Percentiles rank a stretch among this genome's conserved stretches.
These are phyloP conservation scores for Stephania yunnanensis DNA, from an alignment of 164 flowering plant genomes.

Conservation along the genomic window DNA sequence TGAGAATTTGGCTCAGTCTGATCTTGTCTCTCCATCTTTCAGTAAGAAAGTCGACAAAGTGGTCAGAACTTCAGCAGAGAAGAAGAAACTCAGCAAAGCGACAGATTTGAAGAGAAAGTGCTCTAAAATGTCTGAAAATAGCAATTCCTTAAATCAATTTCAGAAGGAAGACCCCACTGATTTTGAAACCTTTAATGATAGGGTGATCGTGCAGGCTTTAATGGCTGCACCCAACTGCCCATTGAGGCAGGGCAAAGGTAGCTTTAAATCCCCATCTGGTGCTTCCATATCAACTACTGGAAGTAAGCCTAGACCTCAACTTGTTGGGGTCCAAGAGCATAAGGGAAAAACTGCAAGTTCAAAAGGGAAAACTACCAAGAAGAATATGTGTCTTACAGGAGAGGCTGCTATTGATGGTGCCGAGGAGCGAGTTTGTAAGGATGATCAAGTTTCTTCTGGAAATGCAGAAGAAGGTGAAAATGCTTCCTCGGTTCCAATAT, in stretches of 20 bases:
- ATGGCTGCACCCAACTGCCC: constrained; percentile 51
- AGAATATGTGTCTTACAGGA: not conserved
- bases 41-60: constrained; percentile 2
- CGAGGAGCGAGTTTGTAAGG: constrained; percentile 13
- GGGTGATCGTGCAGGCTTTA: constrained; percentile 35
- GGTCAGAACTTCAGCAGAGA: not conserved
- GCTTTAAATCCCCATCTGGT: constrained; percentile 5
- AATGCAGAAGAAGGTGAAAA: constrained; percentile 18
- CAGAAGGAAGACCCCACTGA: constrained; percentile 5
- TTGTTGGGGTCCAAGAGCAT: constrained; percentile 2
- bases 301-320: constrained; percentile 22
- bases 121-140: constrained; percentile 9
- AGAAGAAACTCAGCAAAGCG: constrained; percentile 6
- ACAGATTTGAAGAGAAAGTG: constrained; percentile 11
- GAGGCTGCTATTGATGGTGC: constrained; percentile 9
- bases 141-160: not conserved
- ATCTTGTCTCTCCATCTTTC: not conserved
- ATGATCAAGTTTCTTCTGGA: constrained; percentile 15
- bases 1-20: not conserved
- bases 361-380: constrained; percentile 13
- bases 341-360: constrained; percentile 6
- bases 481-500: constrained; percentile 9
- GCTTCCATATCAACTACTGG: constrained; percentile 3
- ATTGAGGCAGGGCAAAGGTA: constrained; percentile 31
- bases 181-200: constrained; percentile 11